Base-by-base conservation (phyloP, 306 rosid genomes). In the Malus asiatica region DNA sequence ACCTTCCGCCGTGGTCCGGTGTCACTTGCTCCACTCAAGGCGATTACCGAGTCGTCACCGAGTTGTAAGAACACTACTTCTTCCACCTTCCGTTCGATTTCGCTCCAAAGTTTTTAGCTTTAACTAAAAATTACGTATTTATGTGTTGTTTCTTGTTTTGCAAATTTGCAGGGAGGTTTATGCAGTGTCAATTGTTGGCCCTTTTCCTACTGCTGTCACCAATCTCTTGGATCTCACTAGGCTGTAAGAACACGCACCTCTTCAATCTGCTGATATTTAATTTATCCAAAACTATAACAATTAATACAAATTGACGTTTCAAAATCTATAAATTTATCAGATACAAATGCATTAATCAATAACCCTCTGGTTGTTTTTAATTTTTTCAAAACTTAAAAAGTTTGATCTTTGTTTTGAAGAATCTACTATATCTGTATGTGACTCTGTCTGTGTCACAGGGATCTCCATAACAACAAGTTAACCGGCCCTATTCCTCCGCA, bases 401-500 rank as follows among this genome's bases (percentile, higher is more conserved):
- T 59, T 59, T 58, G 11, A 73, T 40, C 14, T 68, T 25, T 52
- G 12, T 59, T 12, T 45, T 59, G 22, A 19, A 38, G 64, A 64
- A 42, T 76, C 32, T 22, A 55, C 29, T 72, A 5, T 25, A 61
- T 67, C 12, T 69, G 68, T 70, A 44, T 44, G 10, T 57, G 59
- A 55, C 52, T 78, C 57, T 79, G 66, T 80, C 23, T 66, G n/a
- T 68, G 45, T 79, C 68, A 68, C 96, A 96, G 99, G 83, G 99
- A 96, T 87, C 89, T 96, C 27, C 99, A 96, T 59, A 96, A 96
- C 81, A 96, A 96, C 91, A 96, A 96, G 90, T 75, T 96, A 86
- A 92, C 99, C 2, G 99, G 99, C 35, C 99, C 99, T 8, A 90
- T 96, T 87, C 99, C 99, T 79, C 90, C 99, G 53, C 99, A 96